Evolutionary conservation across 495 filamentous ascomycete species (phyloP).

Genomic region (Letharia columbiana): DNA sequence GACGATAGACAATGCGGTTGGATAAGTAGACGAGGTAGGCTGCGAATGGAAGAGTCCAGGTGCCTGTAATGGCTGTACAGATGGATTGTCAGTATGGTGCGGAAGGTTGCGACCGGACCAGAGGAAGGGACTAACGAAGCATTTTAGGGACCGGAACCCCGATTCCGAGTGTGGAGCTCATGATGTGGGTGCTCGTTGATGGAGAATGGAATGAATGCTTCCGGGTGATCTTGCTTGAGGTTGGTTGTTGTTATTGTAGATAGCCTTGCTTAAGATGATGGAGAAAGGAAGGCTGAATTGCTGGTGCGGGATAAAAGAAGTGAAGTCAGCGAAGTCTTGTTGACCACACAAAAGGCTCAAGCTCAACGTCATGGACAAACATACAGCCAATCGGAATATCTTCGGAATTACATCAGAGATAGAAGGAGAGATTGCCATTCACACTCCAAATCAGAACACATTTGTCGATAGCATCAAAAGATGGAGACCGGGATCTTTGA

Average conservation of each 20-base stretch:
- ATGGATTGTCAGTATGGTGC: slow-evolving; percentile 5
- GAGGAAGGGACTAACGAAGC: slow-evolving; percentile 20
- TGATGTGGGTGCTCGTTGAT: slow-evolving; percentile 4
- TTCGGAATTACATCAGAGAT: neutral
- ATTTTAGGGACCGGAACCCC: slow-evolving; percentile 30
- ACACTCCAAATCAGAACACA: too few species aligned
- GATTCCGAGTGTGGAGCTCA: slow-evolving; percentile 27
- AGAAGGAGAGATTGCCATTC: neutral
- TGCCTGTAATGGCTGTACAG: slow-evolving; percentile 35
- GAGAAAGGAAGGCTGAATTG: too few species aligned
- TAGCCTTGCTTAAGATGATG: neutral
- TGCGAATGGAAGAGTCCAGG: slow-evolving; percentile 38
- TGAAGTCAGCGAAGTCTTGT: too few species aligned
- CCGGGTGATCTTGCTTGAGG: neutral
- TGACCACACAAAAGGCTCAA: neutral
- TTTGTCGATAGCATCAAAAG: neutral
- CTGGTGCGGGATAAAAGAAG: too few species aligned
- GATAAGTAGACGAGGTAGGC: slow-evolving; percentile 37
- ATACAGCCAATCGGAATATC: neutral
- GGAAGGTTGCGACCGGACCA: too few species aligned
- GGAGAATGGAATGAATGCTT: neutral
- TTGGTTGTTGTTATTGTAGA: neutral
- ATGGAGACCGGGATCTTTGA: neutral
- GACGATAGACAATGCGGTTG: slow-evolving; percentile 34
- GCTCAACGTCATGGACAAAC: neutral